Base-by-base conservation (phyloP, 768 basidiomycete species). In the Strobilomyces confusus region DNA sequence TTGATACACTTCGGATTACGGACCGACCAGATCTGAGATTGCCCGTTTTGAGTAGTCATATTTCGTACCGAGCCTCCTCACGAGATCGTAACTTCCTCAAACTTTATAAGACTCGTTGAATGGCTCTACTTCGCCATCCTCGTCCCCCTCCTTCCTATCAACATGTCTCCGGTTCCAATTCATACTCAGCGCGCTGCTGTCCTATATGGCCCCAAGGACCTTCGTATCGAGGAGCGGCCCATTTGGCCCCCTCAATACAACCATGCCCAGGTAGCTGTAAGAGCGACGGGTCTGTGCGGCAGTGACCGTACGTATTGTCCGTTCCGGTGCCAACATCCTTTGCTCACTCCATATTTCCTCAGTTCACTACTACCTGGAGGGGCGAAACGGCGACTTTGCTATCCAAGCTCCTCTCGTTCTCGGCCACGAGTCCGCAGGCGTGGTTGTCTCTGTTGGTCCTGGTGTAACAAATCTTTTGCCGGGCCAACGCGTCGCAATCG, bases 301-400 rank as follows among this genome's bases (percentile, higher is more conserved):
- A 84, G 82, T 52, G 91, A 92, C 70, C 69, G 89, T 87, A 61
- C 64, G 83, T 77, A 26, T 46, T 47, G 29, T 41, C 29, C 48
- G 26, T 37, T 30, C 15, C 58, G 33, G 30, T 52, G 37, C 49
- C 23, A 14, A 12, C 19, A 12, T 41, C 40, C 26, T 50, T n/a
- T 33, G 8, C 54, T 58, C 38, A 57, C 23, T 7, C 43, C 45
- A 9, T 29, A 14, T 25, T 56, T 40, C 22, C 32, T 22, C 61
- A 95, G 92, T 95, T 11, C 95, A 97, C 71, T 97, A 98, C 74
- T 97, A 89, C 72, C 69, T 75, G 30, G 86, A 93, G 62, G 93
- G 89, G 20, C 82, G 91, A 40, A 98, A 97, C 69, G 95, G 94
- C 44, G 91, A 92, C 69, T 97, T 95, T 72, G 86, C 84, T 47